A percentile compares a stretch with the other conserved stretches of the same genome.
Conservation (phyloP, 2,329 filamentous ascomycete genomes). For the Monosporascus sp. region DNA sequence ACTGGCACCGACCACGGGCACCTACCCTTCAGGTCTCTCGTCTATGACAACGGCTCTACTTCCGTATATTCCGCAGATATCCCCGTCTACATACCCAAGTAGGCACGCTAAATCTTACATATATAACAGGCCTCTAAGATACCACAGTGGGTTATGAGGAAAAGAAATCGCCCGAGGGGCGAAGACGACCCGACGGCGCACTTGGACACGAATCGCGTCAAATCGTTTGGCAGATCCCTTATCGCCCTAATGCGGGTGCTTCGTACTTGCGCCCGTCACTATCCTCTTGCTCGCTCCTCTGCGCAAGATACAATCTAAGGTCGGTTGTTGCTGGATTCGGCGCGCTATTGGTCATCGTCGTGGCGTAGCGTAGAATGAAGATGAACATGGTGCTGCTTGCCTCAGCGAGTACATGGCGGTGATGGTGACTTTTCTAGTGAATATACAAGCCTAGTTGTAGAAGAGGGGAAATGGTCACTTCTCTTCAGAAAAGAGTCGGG, state of each 20-base stretch:
- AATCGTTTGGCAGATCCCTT: not conserved
- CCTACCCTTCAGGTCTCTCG: conserved; percentile 4
- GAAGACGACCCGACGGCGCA: not conserved
- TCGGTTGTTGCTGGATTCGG: conserved; percentile 3
- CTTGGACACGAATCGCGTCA: not conserved
- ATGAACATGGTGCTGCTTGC: conserved; percentile 8
- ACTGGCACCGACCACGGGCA: conserved; percentile 1
- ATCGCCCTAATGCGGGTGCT: conserved; percentile 2
- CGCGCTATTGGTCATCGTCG: conserved; percentile 1
- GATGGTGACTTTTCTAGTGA: conserved; percentile 5
- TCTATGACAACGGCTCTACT: not conserved
- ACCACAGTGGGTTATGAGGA: not conserved
- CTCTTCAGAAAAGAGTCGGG: no score
- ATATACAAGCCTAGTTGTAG: not conserved
- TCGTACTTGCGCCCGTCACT: conserved; percentile 4
- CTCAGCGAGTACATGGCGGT: no score
- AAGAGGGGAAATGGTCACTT: no score
- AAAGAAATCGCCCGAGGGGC: not conserved
- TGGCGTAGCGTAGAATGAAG: not conserved
- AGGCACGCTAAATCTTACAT: not conserved
- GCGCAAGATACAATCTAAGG: not conserved
- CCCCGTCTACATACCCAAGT: not conserved
- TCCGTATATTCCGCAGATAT: not conserved
- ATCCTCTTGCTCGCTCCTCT: conserved; percentile 7
- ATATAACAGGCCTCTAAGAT: conserved; percentile 3